Evolutionary conservation across 2,329 filamentous ascomycete species (phyloP).

Genomic region (Blastomyces emzantsi): DNA sequence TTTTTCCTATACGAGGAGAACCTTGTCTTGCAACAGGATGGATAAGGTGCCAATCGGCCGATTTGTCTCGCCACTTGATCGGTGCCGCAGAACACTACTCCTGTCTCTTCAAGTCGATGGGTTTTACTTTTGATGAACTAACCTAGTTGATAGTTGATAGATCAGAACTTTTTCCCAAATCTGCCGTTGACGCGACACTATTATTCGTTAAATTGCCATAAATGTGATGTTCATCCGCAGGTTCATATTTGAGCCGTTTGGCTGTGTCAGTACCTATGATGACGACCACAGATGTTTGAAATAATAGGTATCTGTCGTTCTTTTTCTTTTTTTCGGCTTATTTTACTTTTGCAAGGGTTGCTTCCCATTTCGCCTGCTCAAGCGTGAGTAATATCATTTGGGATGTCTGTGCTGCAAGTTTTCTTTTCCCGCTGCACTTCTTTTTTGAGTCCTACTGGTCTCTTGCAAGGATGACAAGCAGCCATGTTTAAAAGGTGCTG

Average conservation of each 20-base stretch:
- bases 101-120: neutral
- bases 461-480: neutral
- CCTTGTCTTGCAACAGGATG: neutral
- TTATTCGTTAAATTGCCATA: neutral
- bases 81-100: too few relatives aligned
- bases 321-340: neutral
- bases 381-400: neutral
- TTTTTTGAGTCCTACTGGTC: too few relatives aligned
- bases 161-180: neutral
- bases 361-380: neutral
- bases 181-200: neutral
- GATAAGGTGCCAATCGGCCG: neutral
- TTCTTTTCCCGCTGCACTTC: too few relatives aligned
- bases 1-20: neutral
- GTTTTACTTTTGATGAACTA: neutral
- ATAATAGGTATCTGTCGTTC: too few relatives aligned
- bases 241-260: neutral
- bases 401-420: neutral
- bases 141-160: neutral
- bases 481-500: neutral
- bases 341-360: neutral
- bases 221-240: neutral
- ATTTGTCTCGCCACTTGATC: neutral
- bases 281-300: too few relatives aligned
- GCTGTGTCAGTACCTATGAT: neutral